phyloP scores from a whole-genome alignment of 495 filamentous ascomycete species.

The Aspergillus conjunctus region DNA sequence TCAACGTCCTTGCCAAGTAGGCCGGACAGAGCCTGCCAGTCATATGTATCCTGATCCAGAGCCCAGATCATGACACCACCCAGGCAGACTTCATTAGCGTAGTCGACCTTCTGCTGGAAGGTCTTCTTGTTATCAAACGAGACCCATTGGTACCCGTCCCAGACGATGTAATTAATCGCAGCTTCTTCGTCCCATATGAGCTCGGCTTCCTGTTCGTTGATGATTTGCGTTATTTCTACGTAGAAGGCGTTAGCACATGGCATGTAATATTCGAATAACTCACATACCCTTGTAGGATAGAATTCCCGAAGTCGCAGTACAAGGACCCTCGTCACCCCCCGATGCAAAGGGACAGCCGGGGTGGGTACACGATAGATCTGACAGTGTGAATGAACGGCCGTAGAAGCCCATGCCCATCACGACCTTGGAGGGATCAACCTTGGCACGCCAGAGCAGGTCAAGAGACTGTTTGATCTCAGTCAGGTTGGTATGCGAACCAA shows the following conservation, averaged over 20 bases:
- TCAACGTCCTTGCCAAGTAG: too few species aligned
- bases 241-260: background rate
- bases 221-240: background rate
- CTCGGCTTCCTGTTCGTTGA: background rate
- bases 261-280: background rate
- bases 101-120: background rate
- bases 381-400: background rate
- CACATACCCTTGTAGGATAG: background rate
- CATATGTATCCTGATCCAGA: background rate
- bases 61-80: background rate
- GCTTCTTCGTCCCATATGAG: background rate
- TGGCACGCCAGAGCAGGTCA: background rate
- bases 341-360: background rate
- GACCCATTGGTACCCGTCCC: background rate
- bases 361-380: background rate
- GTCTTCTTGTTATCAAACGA: background rate
- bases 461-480: conserved; percentile 1
- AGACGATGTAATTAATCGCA: background rate
- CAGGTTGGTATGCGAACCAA: conserved; percentile 1
- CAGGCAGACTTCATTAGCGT: background rate
- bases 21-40: background rate
- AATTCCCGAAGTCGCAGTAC: background rate
- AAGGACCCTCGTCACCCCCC: background rate
- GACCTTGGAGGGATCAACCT: background rate
- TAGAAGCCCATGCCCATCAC: conserved; percentile 1